These are phyloP conservation scores for Neofusicoccum kwambonambiense DNA, from an alignment of 2,329 filamentous ascomycete species.

Conservation along the genomic window DNA sequence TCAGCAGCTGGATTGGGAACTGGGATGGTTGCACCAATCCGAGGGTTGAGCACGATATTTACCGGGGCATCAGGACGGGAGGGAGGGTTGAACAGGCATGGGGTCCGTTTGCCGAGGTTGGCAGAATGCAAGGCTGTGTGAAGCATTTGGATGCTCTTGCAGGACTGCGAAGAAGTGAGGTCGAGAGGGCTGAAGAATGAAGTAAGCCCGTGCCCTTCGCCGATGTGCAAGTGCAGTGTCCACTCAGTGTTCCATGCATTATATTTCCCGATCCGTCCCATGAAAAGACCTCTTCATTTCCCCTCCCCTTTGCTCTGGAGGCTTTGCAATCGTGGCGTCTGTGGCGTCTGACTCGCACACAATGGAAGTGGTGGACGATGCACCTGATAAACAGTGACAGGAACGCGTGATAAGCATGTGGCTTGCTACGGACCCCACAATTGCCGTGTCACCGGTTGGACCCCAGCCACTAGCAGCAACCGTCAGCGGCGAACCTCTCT, in stretches of 20 bases:
- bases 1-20: background rate
- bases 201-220: background rate
- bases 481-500: background rate
- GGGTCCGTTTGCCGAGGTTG: too few species aligned
- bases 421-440: conserved; percentile 5
- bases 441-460: background rate
- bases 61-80: too few species aligned
- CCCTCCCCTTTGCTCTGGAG: background rate
- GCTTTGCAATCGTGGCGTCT: background rate
- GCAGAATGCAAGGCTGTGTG: too few species aligned
- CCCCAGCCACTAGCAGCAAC: background rate
- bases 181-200: background rate
- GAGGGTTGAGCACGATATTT: background rate
- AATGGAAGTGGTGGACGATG: background rate
- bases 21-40: background rate
- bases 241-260: background rate
- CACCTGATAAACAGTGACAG: conserved; percentile 1
- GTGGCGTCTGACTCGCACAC: background rate
- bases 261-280: background rate
- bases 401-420: conserved; percentile 12
- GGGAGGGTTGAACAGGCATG: too few species aligned
- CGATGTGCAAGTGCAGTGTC: conserved; percentile 1
- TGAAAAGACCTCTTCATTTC: background rate
- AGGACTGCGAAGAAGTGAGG: too few species aligned
- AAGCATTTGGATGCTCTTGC: too few species aligned